These are phyloP conservation scores for Scutellaria baicalensis DNA, from an alignment of 257 asterid genomes.

Conservation along the genomic window DNA sequence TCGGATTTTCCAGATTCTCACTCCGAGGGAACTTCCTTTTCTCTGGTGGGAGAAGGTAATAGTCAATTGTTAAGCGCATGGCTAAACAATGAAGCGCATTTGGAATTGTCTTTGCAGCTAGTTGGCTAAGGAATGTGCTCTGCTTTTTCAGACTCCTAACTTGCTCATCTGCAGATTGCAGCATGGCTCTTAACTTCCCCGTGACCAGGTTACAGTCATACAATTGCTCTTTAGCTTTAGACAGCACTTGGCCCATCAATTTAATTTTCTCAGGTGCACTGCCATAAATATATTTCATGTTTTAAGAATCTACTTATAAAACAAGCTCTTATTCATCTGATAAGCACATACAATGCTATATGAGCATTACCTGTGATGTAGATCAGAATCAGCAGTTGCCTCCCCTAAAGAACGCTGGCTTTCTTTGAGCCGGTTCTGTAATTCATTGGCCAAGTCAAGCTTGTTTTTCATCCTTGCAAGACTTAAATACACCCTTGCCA, in stretches of 20 bases:
- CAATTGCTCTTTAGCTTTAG: constrained; percentile 84
- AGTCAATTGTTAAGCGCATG: constrained; percentile 87
- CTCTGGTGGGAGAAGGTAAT: constrained; percentile 78
- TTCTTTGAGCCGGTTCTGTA: constrained; percentile 81
- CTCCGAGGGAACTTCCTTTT: constrained; percentile 74
- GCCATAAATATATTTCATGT: constrained; percentile 17
- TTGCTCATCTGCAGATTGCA: constrained; percentile 97
- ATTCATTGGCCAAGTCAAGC: constrained; percentile 61
- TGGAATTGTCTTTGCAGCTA: constrained; percentile 98
- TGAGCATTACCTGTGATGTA: constrained; percentile 53
- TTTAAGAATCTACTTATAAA: constrained; percentile 16
- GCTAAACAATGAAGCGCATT: constrained; percentile 93
- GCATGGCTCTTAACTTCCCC: constrained; percentile 92
- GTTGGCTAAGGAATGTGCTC: constrained; percentile 93
- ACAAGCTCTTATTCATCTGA: constrained; percentile 8
- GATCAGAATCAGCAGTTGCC: constrained; percentile 74
- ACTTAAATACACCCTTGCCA: constrained; percentile 91
- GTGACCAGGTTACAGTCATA: constrained; percentile 92
- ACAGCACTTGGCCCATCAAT: constrained; percentile 85
- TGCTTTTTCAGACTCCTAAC: constrained; percentile 94
- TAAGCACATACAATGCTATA: constrained; percentile 5
- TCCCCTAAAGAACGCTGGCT: constrained; percentile 94
- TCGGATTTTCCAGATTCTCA: constrained; percentile 83
- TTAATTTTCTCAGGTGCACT: constrained; percentile 83
- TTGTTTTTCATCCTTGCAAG: constrained; percentile 77